phyloP scores from a whole-genome alignment of 768 basidiomycete species.

The Guyanaporus albipodus region DNA sequence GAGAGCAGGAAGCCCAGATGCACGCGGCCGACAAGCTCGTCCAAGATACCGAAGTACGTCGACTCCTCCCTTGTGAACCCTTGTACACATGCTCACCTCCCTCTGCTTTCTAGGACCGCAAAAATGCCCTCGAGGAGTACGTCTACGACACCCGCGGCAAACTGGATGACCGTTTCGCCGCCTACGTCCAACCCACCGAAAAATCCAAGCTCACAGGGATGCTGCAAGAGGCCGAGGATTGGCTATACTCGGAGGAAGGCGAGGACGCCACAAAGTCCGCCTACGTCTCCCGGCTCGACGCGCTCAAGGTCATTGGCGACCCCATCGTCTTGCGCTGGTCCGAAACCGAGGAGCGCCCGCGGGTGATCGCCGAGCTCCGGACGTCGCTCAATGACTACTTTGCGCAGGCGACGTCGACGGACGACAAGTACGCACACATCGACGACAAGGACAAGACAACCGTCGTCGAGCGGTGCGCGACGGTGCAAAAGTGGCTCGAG shows the following conservation, averaged over 20 bases:
- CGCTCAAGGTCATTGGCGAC: conserved; percentile 82
- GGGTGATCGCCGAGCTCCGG: conserved; percentile 69
- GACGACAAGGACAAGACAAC: conserved; percentile 81
- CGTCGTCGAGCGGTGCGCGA: conserved; percentile 87
- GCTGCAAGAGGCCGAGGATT: conserved; percentile 83
- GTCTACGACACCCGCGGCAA: conserved; percentile 94
- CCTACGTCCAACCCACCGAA: conserved; percentile 71
- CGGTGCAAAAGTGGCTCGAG: conserved; percentile 91
- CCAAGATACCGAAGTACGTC: conserved; percentile 87
- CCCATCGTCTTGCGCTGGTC: conserved; percentile 79
- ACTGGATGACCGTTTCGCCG: conserved; percentile 82
- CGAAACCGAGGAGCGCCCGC: conserved; percentile 78
- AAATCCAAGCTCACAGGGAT: conserved; percentile 70
- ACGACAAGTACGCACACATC: conserved; percentile 89
- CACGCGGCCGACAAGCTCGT: conserved; percentile 92
- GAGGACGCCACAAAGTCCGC: conserved; percentile 95
- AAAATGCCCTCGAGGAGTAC: conserved; percentile 98
- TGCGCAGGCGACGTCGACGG: conserved; percentile 72
- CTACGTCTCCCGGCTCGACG: conserved; percentile 82
- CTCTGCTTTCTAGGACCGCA: conserved; percentile 64
- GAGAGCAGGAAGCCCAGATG: conserved; percentile 87
- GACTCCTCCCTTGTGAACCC: background rate
- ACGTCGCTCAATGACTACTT: conserved; percentile 88
- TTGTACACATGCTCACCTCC: background rate
- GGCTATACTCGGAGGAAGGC: conserved; percentile 95